Evolutionary conservation across 2,329 filamentous ascomycete genomes (phyloP).

Genomic region (Xylaria arbuscula): DNA sequence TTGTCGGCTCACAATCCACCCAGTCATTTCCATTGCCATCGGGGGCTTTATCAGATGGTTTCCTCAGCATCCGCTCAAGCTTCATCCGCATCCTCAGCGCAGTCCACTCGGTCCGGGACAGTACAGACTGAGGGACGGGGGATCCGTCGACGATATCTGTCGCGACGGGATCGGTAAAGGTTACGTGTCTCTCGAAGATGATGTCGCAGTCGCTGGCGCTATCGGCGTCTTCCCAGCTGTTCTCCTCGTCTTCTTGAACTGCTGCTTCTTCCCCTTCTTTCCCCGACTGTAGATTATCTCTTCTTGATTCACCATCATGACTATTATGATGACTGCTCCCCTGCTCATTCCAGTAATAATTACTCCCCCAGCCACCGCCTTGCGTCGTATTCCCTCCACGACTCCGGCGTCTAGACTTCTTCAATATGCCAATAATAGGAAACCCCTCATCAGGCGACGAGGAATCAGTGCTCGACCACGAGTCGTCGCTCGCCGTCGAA

Average conservation of each 20-base stretch:
- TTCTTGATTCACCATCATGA: too few species aligned
- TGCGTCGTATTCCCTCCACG: background rate
- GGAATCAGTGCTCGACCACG: conserved; percentile 7
- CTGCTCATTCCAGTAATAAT: background rate
- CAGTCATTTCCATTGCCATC: background rate
- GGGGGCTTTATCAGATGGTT: background rate
- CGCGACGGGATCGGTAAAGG: conserved; percentile 33
- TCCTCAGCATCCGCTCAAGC: conserved; percentile 19
- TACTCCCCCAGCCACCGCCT: background rate
- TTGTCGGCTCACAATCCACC: background rate
- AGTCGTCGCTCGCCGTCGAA: conserved; percentile 13
- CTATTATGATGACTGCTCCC: background rate
- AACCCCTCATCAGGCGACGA: conserved; percentile 2
- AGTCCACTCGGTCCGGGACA: conserved; percentile 32
- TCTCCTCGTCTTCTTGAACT: background rate
- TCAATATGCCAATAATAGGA: conserved; percentile 21
- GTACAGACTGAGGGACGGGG: conserved; percentile 14
- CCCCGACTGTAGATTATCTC: too few species aligned
- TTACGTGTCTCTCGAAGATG: conserved; percentile 33
- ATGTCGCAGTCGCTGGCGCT: conserved; percentile 32
- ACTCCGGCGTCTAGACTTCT: conserved; percentile 16
- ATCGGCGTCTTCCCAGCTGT: conserved; percentile 18
- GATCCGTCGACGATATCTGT: conserved; percentile 31
- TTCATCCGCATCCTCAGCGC: conserved; percentile 14
- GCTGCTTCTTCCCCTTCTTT: background rate